phyloP scores from a whole-genome alignment of 179 eudicot species.

The Gypsophila paniculata region DNA sequence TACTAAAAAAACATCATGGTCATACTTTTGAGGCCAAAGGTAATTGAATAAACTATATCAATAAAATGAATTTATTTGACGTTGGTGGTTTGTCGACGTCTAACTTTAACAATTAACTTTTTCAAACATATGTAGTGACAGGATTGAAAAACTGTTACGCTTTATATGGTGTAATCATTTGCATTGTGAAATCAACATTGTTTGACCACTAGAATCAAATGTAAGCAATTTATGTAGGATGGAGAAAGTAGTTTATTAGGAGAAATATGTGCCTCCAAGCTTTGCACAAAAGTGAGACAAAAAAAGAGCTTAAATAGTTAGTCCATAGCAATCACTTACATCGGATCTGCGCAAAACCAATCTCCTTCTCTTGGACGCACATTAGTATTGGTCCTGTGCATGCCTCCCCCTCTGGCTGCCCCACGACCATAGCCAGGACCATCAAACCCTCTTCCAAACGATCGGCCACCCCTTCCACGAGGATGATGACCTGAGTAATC shows the following conservation, averaged over 20 bases:
- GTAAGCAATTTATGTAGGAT: not conserved
- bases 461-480: slow-evolving; percentile 70
- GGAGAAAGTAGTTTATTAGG: not conserved
- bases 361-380: slow-evolving; percentile 95
- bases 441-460: slow-evolving; percentile 58
- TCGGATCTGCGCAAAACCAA: slow-evolving; percentile 79
- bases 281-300: not conserved
- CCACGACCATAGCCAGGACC: slow-evolving; percentile 64
- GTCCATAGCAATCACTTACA: slow-evolving; percentile 40
- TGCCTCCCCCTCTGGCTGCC: slow-evolving; percentile 50
- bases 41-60: not conserved
- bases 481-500: slow-evolving; percentile 72
- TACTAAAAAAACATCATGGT: not conserved
- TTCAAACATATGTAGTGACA: no score
- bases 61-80: not conserved
- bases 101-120: no score
- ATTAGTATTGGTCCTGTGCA: slow-evolving; percentile 70
- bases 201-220: no score
- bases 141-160: no score
- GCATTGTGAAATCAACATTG: no score
- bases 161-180: no score
- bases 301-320: not conserved
- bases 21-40: not conserved
- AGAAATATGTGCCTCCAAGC: not conserved
- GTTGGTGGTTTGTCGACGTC: not conserved